Base-by-base conservation (phyloP, 176 grass and related monocot genomes). In the Avena atlantica region DNA sequence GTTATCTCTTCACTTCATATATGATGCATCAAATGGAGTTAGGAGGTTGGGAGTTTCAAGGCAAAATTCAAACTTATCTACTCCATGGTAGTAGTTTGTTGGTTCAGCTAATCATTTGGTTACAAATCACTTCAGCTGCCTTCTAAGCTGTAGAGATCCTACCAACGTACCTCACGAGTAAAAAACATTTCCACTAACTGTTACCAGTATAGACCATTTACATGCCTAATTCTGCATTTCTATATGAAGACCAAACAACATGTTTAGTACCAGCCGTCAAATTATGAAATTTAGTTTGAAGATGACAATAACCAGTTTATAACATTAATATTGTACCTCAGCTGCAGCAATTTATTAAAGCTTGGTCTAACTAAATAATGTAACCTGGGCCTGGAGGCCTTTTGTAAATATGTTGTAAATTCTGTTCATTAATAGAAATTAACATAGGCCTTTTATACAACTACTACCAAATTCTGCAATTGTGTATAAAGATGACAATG, bases 131-230 rank as follows among this genome's bases (percentile, higher is more conserved):
- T 44, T n/a, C 0, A 36, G 16, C 12, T 53, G 27, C 63, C 25
- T 70, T 69, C 63, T 31, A 45, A 11, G 56, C 23, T 88, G 23
- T 84, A 34, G 42, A 88, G 16, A 81, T 84, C 2, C 9, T 81
- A 70, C n/a, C 42, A 48, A 60, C 37, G 6, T 79, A 2, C 47
- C 74, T 83, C 6, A 1, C 48, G 12, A 37, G 45, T 21, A 73
- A 58, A 49, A 49, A 82, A 1, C 8, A 83, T 64, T 13, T 12
- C 62, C 27, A 7, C 70, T 58, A 44, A 80, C 20, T 21, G 10
- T 1, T 7, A 55, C 27, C 12, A 58, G 56, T 34, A 78, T 47
- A 74, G 45, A 36, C 17, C 60, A 87, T 76, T 76, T 52, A 37
- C 48, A 25, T 75, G 65, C 21, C 19, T 45, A 50, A 76, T 75